A percentile compares a stretch with the other conserved stretches of the same genome.
Evolutionary conservation across 164 flowering plant species (phyloP).

Genomic region (Kingdonia uniflora): DNA sequence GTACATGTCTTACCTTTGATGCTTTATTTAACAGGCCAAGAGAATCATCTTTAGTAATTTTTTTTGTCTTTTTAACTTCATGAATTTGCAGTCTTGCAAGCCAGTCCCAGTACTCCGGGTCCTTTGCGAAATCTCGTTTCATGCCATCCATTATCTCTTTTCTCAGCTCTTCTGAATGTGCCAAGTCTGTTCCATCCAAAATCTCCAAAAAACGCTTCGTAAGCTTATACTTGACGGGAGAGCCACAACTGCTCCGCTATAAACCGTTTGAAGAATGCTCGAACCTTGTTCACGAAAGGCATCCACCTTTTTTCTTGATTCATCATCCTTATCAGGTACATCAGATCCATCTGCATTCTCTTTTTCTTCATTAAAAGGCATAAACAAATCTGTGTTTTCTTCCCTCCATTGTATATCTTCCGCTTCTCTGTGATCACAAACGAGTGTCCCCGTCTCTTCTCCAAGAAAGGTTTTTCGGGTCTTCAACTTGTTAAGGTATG

Average conservation of each 20-base stretch:
- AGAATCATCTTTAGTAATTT: conserved; percentile 10
- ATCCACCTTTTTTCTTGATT: conserved; percentile 31
- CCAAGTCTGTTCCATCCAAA: conserved; percentile 44
- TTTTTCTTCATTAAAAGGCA: conserved; percentile 40
- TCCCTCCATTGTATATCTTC: conserved; percentile 65
- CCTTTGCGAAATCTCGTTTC: conserved; percentile 60
- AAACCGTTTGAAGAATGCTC: conserved; percentile 43
- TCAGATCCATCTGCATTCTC: conserved; percentile 20
- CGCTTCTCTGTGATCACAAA: neutral
- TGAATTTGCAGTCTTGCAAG: conserved; percentile 46
- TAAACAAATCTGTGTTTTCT: conserved; percentile 63
- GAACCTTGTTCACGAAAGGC: conserved; percentile 48
- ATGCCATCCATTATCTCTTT: conserved; percentile 49
- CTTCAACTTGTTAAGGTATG: conserved; percentile 73
- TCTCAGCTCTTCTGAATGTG: conserved; percentile 50
- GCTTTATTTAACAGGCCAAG: conserved; percentile 35
- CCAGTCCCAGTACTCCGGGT: conserved; percentile 91
- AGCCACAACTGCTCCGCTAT: conserved; percentile 52
- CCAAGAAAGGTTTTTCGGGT: conserved; percentile 77
- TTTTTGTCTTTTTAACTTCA: conserved; percentile 13
- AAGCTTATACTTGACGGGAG: conserved; percentile 57
- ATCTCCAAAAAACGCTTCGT: conserved; percentile 62
- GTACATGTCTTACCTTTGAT: conserved; percentile 31
- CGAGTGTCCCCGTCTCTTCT: conserved; percentile 23
- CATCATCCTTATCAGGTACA: conserved; percentile 15